A percentile compares a stretch with the other conserved stretches of the same genome.
Evolutionary conservation across 192 early-diverging fungal species (phyloP).

Genomic region (Linnemannia schmuckeri): DNA sequence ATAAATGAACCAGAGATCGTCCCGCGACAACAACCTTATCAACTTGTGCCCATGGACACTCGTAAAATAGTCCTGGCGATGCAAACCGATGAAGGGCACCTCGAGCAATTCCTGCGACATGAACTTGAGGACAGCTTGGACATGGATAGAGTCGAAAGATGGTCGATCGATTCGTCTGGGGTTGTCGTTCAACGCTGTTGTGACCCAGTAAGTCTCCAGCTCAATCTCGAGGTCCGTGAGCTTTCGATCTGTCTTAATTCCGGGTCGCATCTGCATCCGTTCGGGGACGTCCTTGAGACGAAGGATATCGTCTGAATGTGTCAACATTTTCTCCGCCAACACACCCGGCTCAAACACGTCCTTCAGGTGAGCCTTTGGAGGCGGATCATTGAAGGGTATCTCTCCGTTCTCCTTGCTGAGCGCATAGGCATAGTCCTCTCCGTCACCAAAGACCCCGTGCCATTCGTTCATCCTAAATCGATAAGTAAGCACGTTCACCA

Average conservation of each 20-base stretch:
- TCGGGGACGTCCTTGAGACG: constrained; percentile 92
- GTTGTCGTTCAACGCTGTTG: constrained; percentile 36
- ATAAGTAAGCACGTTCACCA: not conserved
- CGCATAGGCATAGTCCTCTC: constrained; percentile 89
- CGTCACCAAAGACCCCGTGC: constrained; percentile 91
- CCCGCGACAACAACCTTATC: constrained; percentile 70
- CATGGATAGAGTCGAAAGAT: constrained; percentile 18
- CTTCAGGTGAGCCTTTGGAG: constrained; percentile 69
- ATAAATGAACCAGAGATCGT: constrained; percentile 91
- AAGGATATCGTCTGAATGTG: constrained; percentile 91
- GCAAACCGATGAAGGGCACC: constrained; percentile 90
- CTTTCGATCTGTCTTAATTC: constrained; percentile 43
- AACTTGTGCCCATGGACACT: constrained; percentile 47
- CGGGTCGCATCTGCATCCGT: constrained; percentile 84
- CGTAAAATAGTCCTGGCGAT: constrained; percentile 89
- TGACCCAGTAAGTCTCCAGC: constrained; percentile 75
- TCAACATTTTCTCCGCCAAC: constrained; percentile 90
- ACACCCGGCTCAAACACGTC: constrained; percentile 87
- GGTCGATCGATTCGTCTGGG: constrained; percentile 26
- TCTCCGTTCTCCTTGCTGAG: constrained; percentile 47
- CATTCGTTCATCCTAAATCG: constrained; percentile 75
- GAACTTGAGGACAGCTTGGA: constrained; percentile 54
- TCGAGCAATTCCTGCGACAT: constrained; percentile 82
- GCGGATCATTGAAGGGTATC: constrained; percentile 47
- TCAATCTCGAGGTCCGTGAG: constrained; percentile 73